These are phyloP conservation scores for Aureobasidium sp. DNA, from an alignment of 2,329 filamentous ascomycete species.

Conservation along the genomic window DNA sequence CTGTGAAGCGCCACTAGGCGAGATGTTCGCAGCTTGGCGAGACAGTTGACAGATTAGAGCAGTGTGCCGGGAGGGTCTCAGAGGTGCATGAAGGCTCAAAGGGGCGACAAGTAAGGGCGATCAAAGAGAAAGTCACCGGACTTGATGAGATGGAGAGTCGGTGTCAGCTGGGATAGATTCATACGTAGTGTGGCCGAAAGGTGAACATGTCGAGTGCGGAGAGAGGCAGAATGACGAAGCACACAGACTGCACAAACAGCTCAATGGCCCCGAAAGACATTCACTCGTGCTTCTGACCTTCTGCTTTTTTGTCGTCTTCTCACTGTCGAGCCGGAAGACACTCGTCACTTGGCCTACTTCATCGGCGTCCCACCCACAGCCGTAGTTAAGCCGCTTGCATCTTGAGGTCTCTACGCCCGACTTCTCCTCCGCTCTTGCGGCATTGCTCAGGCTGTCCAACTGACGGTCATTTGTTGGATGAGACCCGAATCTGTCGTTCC, in stretches of 20 bases:
- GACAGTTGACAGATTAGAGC: not conserved
- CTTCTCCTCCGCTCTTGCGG: not conserved
- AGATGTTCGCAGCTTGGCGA: not conserved
- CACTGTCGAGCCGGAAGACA: not conserved
- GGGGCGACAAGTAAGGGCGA: not conserved
- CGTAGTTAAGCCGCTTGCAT: slow-evolving; percentile 10
- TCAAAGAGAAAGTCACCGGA: too few species aligned
- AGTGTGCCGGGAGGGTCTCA: not conserved
- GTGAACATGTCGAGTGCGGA: too few species aligned
- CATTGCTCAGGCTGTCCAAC: not conserved
- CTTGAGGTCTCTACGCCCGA: slow-evolving; percentile 11
- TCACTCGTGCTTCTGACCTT: too few species aligned
- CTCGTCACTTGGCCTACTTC: not conserved
- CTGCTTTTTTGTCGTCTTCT: not conserved
- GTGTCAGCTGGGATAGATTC: not conserved
- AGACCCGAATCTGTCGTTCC: not conserved
- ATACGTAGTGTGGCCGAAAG: not conserved
- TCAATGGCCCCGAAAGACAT: too few species aligned
- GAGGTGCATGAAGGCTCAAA: not conserved
- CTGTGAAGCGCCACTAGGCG: not conserved
- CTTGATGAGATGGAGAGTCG: not conserved
- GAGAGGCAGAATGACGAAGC: slow-evolving; percentile 8
- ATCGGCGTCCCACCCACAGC: not conserved
- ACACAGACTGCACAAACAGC: too few species aligned
- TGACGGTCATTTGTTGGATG: slow-evolving; percentile 2